Evolutionary conservation across 371 early-diverging fungal species (phyloP).

Genomic region (Saksenaea vasiformis): DNA sequence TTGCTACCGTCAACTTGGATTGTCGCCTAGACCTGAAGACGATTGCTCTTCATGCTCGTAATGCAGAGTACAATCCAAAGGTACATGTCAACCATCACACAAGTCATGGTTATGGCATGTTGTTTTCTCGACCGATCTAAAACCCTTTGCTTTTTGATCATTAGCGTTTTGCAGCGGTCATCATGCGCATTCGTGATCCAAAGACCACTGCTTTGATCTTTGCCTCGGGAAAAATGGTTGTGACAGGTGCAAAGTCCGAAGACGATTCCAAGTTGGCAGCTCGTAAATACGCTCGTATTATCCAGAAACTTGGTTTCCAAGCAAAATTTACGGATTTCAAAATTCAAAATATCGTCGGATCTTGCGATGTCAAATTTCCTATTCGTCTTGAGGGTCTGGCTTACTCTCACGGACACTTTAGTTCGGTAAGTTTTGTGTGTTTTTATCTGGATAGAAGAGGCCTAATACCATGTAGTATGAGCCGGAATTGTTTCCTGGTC

Average conservation of each 20-base stretch:
- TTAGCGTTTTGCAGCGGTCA: conserved; percentile 99
- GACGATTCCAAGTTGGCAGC: conserved; percentile 97
- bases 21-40: conserved; percentile 99
- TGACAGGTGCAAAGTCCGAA: conserved; percentile 97
- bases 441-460: background rate
- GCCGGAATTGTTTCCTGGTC: conserved; percentile 99
- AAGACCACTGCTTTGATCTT: conserved; percentile 99
- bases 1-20: conserved; percentile 99
- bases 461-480: conserved; percentile 80
- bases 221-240: conserved; percentile 99
- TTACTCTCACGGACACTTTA: conserved; percentile 97
- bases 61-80: conserved; percentile 99
- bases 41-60: conserved; percentile 99
- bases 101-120: conserved; percentile 5
- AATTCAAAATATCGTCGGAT: conserved; percentile 99
- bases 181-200: conserved; percentile 99
- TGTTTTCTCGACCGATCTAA: conserved; percentile 13
- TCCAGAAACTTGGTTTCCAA: conserved; percentile 99
- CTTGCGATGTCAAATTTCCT: conserved; percentile 99
- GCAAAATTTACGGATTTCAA: conserved; percentile 99
- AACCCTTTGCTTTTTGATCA: conserved; percentile 14
- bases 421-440: conserved; percentile 74
- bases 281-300: conserved; percentile 99
- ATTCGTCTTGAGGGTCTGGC: conserved; percentile 99
- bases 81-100: conserved; percentile 48